Evolutionary conservation across 192 early-diverging fungal species (phyloP).

Genomic region (Backusella macrospora): DNA sequence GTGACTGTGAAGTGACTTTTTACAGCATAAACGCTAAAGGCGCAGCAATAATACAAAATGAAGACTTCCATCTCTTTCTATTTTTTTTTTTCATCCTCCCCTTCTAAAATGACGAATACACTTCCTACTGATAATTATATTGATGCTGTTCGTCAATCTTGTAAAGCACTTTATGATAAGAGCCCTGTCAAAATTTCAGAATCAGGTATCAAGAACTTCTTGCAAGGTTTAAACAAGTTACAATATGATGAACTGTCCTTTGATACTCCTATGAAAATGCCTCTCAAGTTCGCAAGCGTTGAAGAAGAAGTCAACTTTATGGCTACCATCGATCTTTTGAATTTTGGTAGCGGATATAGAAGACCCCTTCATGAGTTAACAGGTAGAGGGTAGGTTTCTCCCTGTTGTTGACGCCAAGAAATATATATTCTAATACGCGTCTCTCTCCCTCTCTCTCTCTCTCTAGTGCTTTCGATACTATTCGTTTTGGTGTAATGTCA

Average conservation of each 20-base stretch:
- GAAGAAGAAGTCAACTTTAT: conserved; percentile 82
- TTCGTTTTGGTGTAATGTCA: conserved; percentile 82
- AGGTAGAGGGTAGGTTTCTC: conserved; percentile 46
- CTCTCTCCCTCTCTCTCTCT: not conserved
- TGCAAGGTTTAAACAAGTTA: conserved; percentile 32
- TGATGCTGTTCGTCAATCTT: conserved; percentile 45
- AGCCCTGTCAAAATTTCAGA: conserved; percentile 37
- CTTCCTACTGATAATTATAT: conserved; percentile 41
- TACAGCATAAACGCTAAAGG: not conserved
- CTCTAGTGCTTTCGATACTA: conserved; percentile 70
- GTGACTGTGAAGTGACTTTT: conserved; percentile 4
- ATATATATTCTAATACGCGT: not conserved
- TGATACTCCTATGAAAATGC: conserved; percentile 62
- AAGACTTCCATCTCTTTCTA: not conserved
- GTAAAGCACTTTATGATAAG: conserved; percentile 30
- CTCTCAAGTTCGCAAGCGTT: conserved; percentile 73
- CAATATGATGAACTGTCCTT: conserved; percentile 45
- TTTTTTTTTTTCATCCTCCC: not conserved
- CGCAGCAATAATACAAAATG: not conserved
- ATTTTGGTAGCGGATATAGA: conserved; percentile 79
- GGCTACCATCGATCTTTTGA: conserved; percentile 71
- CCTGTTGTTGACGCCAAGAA: not conserved
- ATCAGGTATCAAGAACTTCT: conserved; percentile 38
- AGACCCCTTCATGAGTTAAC: conserved; percentile 62
- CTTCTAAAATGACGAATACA: not conserved